Base-by-base conservation (phyloP, 2,329 filamentous ascomycete species). In the Penicillium sp. region DNA sequence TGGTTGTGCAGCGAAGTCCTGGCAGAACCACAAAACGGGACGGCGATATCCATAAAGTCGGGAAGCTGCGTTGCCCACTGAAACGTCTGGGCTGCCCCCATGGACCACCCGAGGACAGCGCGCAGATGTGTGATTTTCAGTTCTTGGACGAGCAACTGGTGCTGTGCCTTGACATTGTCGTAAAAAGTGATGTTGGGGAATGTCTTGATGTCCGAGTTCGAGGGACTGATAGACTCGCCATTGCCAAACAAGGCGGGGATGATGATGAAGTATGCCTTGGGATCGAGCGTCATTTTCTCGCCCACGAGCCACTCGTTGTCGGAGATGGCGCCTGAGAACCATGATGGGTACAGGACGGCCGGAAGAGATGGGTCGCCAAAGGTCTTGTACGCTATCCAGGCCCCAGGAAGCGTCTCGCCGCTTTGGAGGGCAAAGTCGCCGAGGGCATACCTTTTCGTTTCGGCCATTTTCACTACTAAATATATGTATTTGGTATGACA, bases 291-390 rank as follows among this genome's bases (percentile, higher is more conserved):
- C 67, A 84, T 89, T 62, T 83, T 79, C 5, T 80, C 69, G 12
- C 87, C 86, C 43, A 90, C 80, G 11, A 92, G 80, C 89, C 89
- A 91, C 67, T 88, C 79, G 59, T 92, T 92, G 65, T 89, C 85
- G 2, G 79, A 75, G 60, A 92, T 89, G 2, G 72, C 76, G 58
- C 85, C 85, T 18, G 83, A 86, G 68, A 86, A 92, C 89, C 89
- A 92, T 2, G 85, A 85, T 2, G 89, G 89, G 65, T 92, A 92
- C 59, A 92, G 81, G 57, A 92, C 82, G 2, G 84, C 84, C 7
- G 88, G 88, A 5, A 74, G 77, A 0, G 75, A 79, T 0, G 81
- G 68, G 56, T 85, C 77, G 20, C 89, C 89, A 62, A 88, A 87
- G 0, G 88, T 90, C 71, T 88, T 91, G 77, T 90, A 93, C 16